A percentile compares a stretch with the other conserved stretches of the same genome.
phyloP scores from a whole-genome alignment of 1,284 basidiomycete species.

The Ganoderma meredithae region DNA sequence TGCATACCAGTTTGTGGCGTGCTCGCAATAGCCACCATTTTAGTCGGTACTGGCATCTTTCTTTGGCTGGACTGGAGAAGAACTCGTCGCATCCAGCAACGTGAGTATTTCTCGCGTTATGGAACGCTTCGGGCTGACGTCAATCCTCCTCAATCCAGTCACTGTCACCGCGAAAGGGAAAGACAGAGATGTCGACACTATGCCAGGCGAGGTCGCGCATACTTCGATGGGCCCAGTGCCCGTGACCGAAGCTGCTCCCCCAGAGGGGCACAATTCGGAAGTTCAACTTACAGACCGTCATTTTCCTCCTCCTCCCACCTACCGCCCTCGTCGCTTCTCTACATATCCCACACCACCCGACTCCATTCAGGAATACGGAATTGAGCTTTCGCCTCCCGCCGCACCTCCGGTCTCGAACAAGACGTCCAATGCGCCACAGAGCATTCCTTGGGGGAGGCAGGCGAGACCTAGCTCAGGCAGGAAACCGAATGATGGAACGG shows the following conservation, averaged over 20 bases:
- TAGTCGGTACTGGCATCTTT: neutral
- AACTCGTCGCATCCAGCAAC: neutral
- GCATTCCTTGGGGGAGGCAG: neutral
- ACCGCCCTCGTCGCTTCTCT: neutral
- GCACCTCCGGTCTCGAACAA: neutral
- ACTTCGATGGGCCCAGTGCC: neutral
- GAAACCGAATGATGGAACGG: neutral
- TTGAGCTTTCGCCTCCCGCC: neutral
- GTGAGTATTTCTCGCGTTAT: neutral
- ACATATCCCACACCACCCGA: neutral
- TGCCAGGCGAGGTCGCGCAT: neutral
- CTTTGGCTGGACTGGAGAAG: constrained; percentile 5
- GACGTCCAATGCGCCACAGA: neutral
- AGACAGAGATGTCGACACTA: neutral
- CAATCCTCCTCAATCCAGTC: neutral
- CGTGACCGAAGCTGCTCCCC: neutral
- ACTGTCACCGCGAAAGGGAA: neutral
- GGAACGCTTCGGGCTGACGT: neutral
- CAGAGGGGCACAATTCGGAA: neutral
- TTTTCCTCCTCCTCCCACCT: neutral
- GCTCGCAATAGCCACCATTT: neutral
- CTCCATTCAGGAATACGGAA: neutral
- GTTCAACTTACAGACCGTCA: neutral
- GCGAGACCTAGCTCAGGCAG: neutral
- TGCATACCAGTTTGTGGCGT: neutral